Conservation (phyloP, 2,329 filamentous ascomycete genomes). For the Penicillium expansum region DNA sequence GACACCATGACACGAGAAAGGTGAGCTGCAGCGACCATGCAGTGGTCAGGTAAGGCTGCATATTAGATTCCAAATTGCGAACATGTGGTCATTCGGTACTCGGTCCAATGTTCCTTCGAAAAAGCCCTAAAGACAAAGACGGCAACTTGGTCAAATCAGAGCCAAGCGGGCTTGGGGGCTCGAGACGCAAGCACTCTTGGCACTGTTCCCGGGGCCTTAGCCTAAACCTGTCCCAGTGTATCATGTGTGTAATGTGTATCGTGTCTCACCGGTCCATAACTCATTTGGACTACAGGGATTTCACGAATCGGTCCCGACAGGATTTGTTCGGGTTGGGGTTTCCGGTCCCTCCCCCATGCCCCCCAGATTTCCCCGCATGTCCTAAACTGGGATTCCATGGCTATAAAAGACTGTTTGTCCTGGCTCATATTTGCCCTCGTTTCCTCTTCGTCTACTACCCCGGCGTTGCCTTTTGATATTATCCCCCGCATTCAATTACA, state of each 20-base stretch:
- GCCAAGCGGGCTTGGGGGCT: not conserved
- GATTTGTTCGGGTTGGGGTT: not conserved
- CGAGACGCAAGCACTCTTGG: constrained; percentile 24
- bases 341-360: not conserved
- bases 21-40: not conserved
- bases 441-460: not conserved
- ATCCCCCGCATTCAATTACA: not conserved
- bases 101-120: not conserved
- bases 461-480: not conserved
- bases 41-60: not conserved
- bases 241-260: constrained; percentile 7
- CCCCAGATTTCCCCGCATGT: constrained; percentile 9
- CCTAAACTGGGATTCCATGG: not conserved
- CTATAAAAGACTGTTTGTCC: constrained; percentile 5
- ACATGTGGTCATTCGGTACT: not conserved
- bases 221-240: constrained; percentile 9
- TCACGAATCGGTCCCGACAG: not conserved
- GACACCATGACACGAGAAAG: not conserved
- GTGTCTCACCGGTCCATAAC: not conserved
- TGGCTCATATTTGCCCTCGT: not conserved
- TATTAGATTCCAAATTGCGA: not conserved
- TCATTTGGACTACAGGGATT: not conserved
- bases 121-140: not conserved
- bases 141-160: constrained; percentile 15
- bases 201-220: constrained; percentile 12